A percentile compares a stretch with the other conserved stretches of the same genome.
Evolutionary conservation across 805 yeast genomes (phyloP).

Genomic region (Candida pini): DNA sequence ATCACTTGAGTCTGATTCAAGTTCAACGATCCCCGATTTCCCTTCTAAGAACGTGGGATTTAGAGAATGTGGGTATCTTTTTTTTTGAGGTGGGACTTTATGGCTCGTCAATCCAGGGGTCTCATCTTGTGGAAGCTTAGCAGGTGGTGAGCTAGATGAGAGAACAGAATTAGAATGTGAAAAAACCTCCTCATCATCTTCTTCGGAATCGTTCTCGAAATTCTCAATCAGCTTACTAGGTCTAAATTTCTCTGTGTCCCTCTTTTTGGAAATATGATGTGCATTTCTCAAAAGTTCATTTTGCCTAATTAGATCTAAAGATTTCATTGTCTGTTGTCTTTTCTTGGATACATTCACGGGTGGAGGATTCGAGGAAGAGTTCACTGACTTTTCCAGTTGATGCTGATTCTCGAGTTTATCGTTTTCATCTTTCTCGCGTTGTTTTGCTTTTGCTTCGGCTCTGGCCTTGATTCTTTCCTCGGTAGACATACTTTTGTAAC

Average conservation of each 20-base stretch:
- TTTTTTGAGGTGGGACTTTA: neutral
- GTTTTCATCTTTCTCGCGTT: slow-evolving; percentile 13
- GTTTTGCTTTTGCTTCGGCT: slow-evolving; percentile 12
- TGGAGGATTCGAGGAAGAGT: too few species aligned
- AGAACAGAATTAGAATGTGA: slow-evolving; percentile 2
- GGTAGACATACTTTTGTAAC: slow-evolving; percentile 18
- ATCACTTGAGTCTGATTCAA: slow-evolving; percentile 3
- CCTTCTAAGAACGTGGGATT: neutral
- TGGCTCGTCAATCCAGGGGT: neutral
- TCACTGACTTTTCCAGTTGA: slow-evolving; percentile 2
- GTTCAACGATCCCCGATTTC: neutral
- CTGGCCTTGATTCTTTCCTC: slow-evolving; percentile 27
- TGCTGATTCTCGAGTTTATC: slow-evolving; percentile 5
- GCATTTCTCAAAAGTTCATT: slow-evolving; percentile 18
- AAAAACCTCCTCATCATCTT: slow-evolving; percentile 10
- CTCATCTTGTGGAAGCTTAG: neutral
- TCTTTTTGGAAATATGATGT: slow-evolving; percentile 9
- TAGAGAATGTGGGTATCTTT: neutral
- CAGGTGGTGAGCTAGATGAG: slow-evolving; percentile 5
- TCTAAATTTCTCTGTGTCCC: slow-evolving; percentile 16
- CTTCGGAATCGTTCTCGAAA: slow-evolving; percentile 17
- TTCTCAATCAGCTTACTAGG: slow-evolving; percentile 17
- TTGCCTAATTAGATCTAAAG: slow-evolving; percentile 12
- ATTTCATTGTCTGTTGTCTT: slow-evolving; percentile 4
- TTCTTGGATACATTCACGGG: slow-evolving; percentile 1